Percentiles rank a stretch among this genome's conserved stretches.
These are phyloP conservation scores for Rostrohypoxylon terebratum DNA, from an alignment of 495 filamentous ascomycete genomes.

Conservation along the genomic window DNA sequence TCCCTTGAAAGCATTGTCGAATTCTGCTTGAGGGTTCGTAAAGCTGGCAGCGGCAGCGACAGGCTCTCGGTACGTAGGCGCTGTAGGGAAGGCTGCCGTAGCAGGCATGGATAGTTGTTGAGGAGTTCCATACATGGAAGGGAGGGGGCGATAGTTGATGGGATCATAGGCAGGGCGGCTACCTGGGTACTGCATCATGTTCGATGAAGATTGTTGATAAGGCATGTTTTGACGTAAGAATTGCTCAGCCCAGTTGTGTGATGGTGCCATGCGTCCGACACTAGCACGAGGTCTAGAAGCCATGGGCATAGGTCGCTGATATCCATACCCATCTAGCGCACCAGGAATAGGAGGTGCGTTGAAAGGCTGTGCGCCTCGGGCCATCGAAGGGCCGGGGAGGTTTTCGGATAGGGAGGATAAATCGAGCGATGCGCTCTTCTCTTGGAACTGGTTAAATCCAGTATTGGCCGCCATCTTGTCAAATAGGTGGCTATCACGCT, in stretches of 20 bases:
- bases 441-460: neutral
- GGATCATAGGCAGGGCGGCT: neutral
- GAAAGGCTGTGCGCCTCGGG: too few relatives aligned
- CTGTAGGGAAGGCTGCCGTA: neutral
- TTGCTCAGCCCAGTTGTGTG: too few relatives aligned
- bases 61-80: neutral
- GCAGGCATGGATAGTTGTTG: neutral
- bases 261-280: too few relatives aligned
- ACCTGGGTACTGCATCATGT: neutral
- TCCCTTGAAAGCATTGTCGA: neutral
- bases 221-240: too few relatives aligned
- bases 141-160: neutral
- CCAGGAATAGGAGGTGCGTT: too few relatives aligned
- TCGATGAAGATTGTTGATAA: neutral
- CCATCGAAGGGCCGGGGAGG: too few relatives aligned
- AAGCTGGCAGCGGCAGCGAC: neutral
- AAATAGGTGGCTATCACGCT: neutral
- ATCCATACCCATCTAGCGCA: too few relatives aligned
- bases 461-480: neutral
- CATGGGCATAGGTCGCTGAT: too few relatives aligned
- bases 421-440: neutral
- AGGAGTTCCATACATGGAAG: neutral
- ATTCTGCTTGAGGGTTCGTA: neutral
- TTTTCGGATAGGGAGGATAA: too few relatives aligned
- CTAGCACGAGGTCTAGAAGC: too few relatives aligned